A percentile compares a stretch with the other conserved stretches of the same genome.
Conservation (phyloP, 306 rosid genomes). For the Psophocarpus tetragonolobus region DNA sequence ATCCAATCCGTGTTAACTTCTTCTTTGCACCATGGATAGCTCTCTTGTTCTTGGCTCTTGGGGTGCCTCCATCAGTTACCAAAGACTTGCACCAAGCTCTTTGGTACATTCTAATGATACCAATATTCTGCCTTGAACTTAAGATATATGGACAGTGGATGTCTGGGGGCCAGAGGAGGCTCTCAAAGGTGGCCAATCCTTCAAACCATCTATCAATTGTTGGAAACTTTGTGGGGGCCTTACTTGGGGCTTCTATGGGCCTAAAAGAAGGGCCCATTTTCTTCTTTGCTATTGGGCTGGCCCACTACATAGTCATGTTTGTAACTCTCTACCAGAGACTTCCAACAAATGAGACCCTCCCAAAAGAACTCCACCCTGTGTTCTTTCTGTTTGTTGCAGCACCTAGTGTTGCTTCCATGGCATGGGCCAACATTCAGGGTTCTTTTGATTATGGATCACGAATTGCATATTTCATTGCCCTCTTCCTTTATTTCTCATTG, state of each 20-base stretch:
- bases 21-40: slow-evolving; percentile 92
- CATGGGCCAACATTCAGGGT: slow-evolving; percentile 88
- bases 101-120: slow-evolving; percentile 86
- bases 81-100: slow-evolving; percentile 46
- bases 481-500: slow-evolving; percentile 88
- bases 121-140: slow-evolving; percentile 76
- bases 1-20: slow-evolving; percentile 86
- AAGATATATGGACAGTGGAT: slow-evolving; percentile 98
- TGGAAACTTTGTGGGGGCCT: slow-evolving; percentile 91
- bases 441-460: slow-evolving; percentile 73
- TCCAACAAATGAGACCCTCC: slow-evolving; percentile 83
- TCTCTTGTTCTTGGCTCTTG: slow-evolving; percentile 72
- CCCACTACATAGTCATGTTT: slow-evolving; percentile 77
- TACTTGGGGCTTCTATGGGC: slow-evolving; percentile 88
- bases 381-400: slow-evolving; percentile 92
- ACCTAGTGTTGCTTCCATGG: slow-evolving; percentile 96
- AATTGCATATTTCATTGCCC: slow-evolving; percentile 72
- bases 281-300: slow-evolving; percentile 88
- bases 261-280: slow-evolving; percentile 83
- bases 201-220: slow-evolving; percentile 79
- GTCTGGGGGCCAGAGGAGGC: slow-evolving; percentile 90
- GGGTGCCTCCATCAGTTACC: slow-evolving; percentile 71
- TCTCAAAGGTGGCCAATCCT: slow-evolving; percentile 89
- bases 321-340: slow-evolving; percentile 94
- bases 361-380: slow-evolving; percentile 92